A percentile compares a stretch with the other conserved stretches of the same genome.
phyloP scores from a whole-genome alignment of 345 rosid genomes.

The Eucalyptus erythrocorys region DNA sequence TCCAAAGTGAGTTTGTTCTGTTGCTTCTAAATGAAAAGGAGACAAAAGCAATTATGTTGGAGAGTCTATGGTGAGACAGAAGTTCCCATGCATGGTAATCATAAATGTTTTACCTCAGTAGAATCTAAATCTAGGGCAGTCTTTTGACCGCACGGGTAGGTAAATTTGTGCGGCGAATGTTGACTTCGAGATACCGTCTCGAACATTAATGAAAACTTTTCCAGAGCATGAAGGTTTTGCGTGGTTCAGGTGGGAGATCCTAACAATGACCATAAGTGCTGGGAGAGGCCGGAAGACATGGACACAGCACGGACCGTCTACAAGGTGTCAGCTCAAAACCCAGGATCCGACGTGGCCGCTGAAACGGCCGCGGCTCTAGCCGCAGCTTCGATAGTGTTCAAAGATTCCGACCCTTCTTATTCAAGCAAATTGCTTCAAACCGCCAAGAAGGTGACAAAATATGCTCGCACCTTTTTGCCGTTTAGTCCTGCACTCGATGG shows the following conservation, averaged over 20 bases:
- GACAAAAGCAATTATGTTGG: background rate
- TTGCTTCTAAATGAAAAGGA: background rate
- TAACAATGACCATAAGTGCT: conserved; percentile 53
- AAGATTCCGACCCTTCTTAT: conserved; percentile 51
- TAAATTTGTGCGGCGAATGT: background rate
- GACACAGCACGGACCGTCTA: conserved; percentile 56
- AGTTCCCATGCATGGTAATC: background rate
- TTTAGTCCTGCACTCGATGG: background rate
- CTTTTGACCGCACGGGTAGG: background rate
- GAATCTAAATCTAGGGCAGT: background rate
- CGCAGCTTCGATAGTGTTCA: conserved; percentile 65
- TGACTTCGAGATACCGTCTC: background rate
- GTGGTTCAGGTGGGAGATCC: conserved; percentile 58
- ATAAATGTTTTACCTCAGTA: background rate
- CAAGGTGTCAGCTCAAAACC: conserved; percentile 45
- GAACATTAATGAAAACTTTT: background rate
- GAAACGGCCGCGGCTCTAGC: conserved; percentile 78
- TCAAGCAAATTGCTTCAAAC: conserved; percentile 39
- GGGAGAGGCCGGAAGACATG: conserved; percentile 87
- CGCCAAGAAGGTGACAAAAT: conserved; percentile 26
- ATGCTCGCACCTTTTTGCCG: background rate
- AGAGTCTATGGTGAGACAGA: background rate
- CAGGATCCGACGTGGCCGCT: conserved; percentile 75
- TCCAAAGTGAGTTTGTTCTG: background rate
- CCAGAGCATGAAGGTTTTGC: background rate